These are phyloP conservation scores for Lippia alba DNA, from an alignment of 305 asterid species.

Conservation along the genomic window DNA sequence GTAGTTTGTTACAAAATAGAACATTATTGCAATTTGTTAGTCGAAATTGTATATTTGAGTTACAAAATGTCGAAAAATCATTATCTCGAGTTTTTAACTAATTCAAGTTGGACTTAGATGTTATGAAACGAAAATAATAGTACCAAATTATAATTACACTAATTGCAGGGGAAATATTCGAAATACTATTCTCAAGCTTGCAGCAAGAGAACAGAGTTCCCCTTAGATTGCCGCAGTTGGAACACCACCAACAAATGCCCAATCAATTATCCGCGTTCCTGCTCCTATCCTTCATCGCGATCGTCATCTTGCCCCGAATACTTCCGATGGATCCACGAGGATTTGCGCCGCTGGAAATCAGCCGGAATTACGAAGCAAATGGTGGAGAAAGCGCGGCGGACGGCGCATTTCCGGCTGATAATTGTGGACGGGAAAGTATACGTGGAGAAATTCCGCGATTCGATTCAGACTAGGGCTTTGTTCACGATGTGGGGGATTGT, in stretches of 20 bases:
- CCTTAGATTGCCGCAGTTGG: slow-evolving; percentile 69
- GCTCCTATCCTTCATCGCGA: slow-evolving; percentile 29
- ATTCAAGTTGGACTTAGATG: too few relatives aligned
- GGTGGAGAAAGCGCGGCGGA: slow-evolving; percentile 54
- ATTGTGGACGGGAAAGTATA: slow-evolving; percentile 66
- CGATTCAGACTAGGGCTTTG: slow-evolving; percentile 63
- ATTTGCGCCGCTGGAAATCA: slow-evolving; percentile 69
- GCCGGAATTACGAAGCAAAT: slow-evolving; percentile 63
- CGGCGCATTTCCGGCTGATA: slow-evolving; percentile 74
- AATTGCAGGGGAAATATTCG: slow-evolving; percentile 49
- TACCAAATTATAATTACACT: too few relatives aligned
- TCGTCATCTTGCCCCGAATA: slow-evolving; percentile 72
- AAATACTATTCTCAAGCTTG: slow-evolving; percentile 35
- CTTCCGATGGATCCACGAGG: slow-evolving; percentile 91
- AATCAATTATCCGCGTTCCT: slow-evolving; percentile 45
- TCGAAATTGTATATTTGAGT: too few relatives aligned
- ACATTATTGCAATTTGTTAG: too few relatives aligned
- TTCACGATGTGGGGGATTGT: slow-evolving; percentile 84
- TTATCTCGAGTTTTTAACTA: too few relatives aligned
- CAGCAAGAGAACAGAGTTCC: slow-evolving; percentile 38
- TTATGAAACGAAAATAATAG: too few relatives aligned
- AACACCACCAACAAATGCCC: slow-evolving; percentile 61
- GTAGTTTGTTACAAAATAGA: too few relatives aligned
- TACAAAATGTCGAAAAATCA: too few relatives aligned
- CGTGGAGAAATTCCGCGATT: slow-evolving; percentile 52